A percentile compares a stretch with the other conserved stretches of the same genome.
These are phyloP conservation scores for Cordyceps fumosorosea DNA, from an alignment of 2,329 filamentous ascomycete genomes.

Conservation along the genomic window DNA sequence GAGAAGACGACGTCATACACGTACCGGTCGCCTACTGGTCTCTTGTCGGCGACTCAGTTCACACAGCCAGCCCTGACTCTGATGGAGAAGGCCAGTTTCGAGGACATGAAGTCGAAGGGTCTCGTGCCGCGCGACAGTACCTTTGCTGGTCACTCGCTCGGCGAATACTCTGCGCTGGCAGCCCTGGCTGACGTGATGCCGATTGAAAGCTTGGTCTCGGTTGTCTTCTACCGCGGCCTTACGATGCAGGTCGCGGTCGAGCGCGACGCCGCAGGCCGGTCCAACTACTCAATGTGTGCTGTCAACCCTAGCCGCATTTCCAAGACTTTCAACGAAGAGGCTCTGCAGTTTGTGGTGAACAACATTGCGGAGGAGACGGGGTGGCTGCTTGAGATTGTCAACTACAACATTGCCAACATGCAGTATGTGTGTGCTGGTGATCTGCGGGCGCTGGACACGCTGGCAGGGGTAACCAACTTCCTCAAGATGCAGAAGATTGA, in stretches of 20 bases:
- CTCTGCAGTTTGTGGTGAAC: constrained; percentile 92
- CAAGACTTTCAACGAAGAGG: constrained; percentile 97
- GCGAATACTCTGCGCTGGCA: constrained; percentile 95
- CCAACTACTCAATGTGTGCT: constrained; percentile 98
- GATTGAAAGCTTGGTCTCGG: constrained; percentile 96
- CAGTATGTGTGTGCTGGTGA: constrained; percentile 69
- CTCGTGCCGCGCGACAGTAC: constrained; percentile 93
- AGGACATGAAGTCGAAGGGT: constrained; percentile 97
- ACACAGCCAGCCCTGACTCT: constrained; percentile 94
- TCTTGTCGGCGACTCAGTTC: constrained; percentile 96
- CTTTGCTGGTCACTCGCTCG: constrained; percentile 95
- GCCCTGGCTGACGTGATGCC: constrained; percentile 98
- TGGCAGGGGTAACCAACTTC: constrained; percentile 83
- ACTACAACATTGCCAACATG: constrained; percentile 79
- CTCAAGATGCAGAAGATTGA: constrained; percentile 96
- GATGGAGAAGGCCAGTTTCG: constrained; percentile 99
- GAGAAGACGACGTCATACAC: constrained; percentile 94
- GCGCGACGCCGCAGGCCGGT: constrained; percentile 84
- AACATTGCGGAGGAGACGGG: constrained; percentile 89
- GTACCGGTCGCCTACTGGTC: constrained; percentile 87
- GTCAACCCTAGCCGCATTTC: constrained; percentile 98
- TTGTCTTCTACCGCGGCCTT: constrained; percentile 97
- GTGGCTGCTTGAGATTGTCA: constrained; percentile 98
- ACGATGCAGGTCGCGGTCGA: constrained; percentile 99
- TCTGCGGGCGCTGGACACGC: constrained; percentile 62